A percentile compares a stretch with the other conserved stretches of the same genome.
Conservation (phyloP, 176 grass and related monocot genomes). For the Aegilops tauschii region DNA sequence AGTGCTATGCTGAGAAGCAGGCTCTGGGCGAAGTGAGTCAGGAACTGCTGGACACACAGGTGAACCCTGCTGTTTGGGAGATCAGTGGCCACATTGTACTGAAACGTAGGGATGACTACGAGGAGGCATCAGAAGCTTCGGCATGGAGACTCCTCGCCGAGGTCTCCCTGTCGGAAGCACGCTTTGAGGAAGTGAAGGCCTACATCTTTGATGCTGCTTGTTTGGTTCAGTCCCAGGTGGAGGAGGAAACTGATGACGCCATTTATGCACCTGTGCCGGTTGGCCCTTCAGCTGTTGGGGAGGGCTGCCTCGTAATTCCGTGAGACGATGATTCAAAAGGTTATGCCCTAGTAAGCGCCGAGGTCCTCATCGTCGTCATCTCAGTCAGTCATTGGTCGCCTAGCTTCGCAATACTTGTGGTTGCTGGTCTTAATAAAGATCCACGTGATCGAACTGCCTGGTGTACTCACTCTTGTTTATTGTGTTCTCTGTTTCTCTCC, state of each 20-base stretch:
- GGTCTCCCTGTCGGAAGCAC: conserved; percentile 89
- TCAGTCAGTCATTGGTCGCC: conserved; percentile 12
- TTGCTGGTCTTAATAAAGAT: conserved; percentile 38
- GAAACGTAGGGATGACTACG: conserved; percentile 78
- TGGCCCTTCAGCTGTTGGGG: conserved; percentile 33
- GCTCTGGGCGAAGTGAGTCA: conserved; percentile 84
- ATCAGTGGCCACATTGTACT: conserved; percentile 98
- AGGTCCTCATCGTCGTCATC: neutral
- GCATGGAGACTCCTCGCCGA: conserved; percentile 83
- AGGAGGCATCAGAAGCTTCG: conserved; percentile 75
- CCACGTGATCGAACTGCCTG: conserved; percentile 27
- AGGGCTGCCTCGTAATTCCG: conserved; percentile 83
- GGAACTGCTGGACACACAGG: conserved; percentile 92
- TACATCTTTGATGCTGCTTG: conserved; percentile 76
- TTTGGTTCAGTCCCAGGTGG: conserved; percentile 41
- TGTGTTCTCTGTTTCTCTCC: neutral
- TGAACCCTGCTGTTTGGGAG: conserved; percentile 97
- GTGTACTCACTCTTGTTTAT: conserved; percentile 26
- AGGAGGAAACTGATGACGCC: conserved; percentile 13
- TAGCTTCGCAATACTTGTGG: conserved; percentile 4
- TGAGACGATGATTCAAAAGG: conserved; percentile 18
- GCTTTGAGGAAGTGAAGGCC: conserved; percentile 82
- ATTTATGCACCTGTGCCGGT: conserved; percentile 11
- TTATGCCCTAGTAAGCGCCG: neutral
- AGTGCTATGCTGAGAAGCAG: conserved; percentile 99